Base-by-base conservation (phyloP, 1,284 basidiomycete genomes). In the Omphalotus olearius region DNA sequence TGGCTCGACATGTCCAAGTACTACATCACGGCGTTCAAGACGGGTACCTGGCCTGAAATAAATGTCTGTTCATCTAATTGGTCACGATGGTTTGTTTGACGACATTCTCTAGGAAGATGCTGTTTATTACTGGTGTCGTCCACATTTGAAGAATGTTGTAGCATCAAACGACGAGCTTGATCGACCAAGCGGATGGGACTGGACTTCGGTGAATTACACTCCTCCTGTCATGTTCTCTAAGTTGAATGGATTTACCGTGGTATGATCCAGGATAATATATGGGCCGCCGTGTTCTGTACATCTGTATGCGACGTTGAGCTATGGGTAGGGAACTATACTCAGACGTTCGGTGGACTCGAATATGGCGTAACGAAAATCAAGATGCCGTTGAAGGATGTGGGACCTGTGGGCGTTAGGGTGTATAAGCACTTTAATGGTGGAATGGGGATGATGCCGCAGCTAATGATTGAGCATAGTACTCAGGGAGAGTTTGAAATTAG, bases 21-120 rank as follows among this genome's bases (percentile, higher is more conserved):
- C 66, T 83, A 86, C 63, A 74, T 81, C 53, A 67, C 71, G 3
- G 80, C 80, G 1, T 87, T 78, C 72, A 83, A 84, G 68, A 80
- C 78, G 3, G 85, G 85, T n/a, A 56, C 61, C 2, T 85, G 81
- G 62, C 83, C 84, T 4, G 46, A 69, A 14, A 76, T 85, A 58
- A 72, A 71, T 5, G 70, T 71, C 46, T 17, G 66, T 57, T 26
- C 14, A 18, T 14, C 25, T n/a, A 36, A 25, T 10, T 41, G 2
- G 23, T 13, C 30, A 9, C 30, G 30, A 33, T n/a, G 2, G 9
- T 28, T 9, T 26, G 40, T 17, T 11, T 18, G 20, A 18, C 41
- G 26, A 18, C 25, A 14, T n/a, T 20, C 35, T 50, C 33, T 52
- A 73, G 71, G 52, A 74, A 59, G 83, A 86, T 62, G 68, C 70